Percentiles rank a stretch among this genome's conserved stretches.
Conservation (phyloP, 2,329 filamentous ascomycete species). For the Chaetomium olivaceum region DNA sequence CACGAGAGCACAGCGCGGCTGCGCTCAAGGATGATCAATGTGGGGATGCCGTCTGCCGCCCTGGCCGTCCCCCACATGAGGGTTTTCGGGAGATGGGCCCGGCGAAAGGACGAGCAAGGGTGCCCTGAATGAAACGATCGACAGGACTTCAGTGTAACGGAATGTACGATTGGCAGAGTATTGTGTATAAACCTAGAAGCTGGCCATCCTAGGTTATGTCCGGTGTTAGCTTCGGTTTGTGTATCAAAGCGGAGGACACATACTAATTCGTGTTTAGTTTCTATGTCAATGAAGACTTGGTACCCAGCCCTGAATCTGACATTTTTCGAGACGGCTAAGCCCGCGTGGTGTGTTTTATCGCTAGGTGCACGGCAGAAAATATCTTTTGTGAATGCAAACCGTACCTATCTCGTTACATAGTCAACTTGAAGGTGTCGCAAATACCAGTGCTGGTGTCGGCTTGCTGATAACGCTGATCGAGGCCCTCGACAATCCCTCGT, state of each 20-base stretch:
- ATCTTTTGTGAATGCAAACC: neutral
- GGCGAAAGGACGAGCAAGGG: neutral
- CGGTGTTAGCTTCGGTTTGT: neutral
- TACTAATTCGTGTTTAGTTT: conserved; percentile 5
- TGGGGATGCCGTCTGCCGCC: neutral
- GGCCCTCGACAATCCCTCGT: neutral
- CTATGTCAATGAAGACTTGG: conserved; percentile 1
- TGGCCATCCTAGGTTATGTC: conserved; percentile 4
- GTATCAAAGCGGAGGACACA: conserved; percentile 14
- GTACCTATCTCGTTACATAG: neutral
- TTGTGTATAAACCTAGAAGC: conserved; percentile 13
- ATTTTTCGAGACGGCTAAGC: neutral
- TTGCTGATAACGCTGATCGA: neutral
- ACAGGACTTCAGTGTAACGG: conserved; percentile 19
- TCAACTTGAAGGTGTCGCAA: neutral
- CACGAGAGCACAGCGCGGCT: neutral
- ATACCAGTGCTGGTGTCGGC: neutral
- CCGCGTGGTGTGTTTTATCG: neutral
- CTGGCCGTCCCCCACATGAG: neutral
- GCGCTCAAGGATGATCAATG: neutral
- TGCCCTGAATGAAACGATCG: conserved; percentile 2
- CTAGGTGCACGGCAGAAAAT: neutral
- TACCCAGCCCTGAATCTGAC: neutral
- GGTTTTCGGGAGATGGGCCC: neutral
- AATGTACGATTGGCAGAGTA: conserved; percentile 25